Conservation (phyloP, 768 basidiomycete genomes). For the Mycena crocata region DNA sequence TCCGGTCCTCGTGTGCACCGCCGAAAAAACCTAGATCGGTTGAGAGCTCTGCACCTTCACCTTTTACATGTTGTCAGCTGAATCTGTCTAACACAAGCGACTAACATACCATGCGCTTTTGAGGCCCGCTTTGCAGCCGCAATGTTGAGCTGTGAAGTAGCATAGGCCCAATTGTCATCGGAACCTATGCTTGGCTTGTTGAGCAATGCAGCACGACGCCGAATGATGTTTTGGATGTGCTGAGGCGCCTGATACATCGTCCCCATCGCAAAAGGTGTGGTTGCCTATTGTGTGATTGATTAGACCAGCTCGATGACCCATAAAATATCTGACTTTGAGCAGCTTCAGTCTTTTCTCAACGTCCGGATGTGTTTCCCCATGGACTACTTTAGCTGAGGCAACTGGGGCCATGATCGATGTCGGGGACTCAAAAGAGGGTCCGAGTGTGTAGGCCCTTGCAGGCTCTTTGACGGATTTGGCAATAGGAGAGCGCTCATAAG, state of each 20-base stretch:
- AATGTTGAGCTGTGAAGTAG: slow-evolving; percentile 10
- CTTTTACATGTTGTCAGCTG: too few relatives aligned
- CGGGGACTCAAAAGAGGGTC: slow-evolving; percentile 9
- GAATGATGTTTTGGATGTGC: too few relatives aligned
- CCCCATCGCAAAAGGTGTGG: background rate
- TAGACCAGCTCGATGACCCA: background rate
- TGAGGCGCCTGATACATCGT: background rate
- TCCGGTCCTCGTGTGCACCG: background rate
- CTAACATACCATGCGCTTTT: background rate
- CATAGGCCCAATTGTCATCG: slow-evolving; percentile 7
- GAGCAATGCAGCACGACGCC: background rate
- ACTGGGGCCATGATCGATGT: background rate
- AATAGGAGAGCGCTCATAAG: slow-evolving; percentile 11
- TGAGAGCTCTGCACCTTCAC: too few relatives aligned
- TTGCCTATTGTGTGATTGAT: background rate
- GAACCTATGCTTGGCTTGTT: background rate
- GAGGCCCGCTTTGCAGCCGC: background rate
- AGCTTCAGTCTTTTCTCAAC: too few relatives aligned
- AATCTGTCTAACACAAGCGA: too few relatives aligned
- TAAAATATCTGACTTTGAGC: background rate
- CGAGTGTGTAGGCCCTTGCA: slow-evolving; percentile 8
- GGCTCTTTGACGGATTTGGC: background rate
- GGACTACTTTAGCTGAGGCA: background rate
- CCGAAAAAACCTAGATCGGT: slow-evolving; percentile 22
- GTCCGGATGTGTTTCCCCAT: too few relatives aligned